Evolutionary conservation across 192 early-diverging fungal genomes (phyloP).

Genomic region (Umbelopsis sp.): DNA sequence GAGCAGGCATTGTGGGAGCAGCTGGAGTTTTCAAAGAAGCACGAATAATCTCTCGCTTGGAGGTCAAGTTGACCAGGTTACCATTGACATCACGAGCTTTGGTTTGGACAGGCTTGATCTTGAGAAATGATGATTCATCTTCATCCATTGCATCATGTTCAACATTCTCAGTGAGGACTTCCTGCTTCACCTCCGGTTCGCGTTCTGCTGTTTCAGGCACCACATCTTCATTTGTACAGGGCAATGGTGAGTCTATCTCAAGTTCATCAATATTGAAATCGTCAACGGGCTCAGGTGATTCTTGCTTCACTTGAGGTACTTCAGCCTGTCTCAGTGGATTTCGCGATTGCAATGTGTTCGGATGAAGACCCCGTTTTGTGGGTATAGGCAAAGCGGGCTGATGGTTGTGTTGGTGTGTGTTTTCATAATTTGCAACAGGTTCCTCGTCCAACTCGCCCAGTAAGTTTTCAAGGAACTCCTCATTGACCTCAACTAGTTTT

Average conservation of each 20-base stretch:
- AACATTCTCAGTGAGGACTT: constrained; percentile 20
- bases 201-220: neutral
- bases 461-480: constrained; percentile 8
- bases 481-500: neutral
- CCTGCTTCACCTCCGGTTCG: neutral
- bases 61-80: neutral
- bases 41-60: neutral
- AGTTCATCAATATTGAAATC: neutral
- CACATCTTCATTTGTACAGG: neutral
- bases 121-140: constrained; percentile 19
- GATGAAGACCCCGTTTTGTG: constrained; percentile 7
- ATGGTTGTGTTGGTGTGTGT: neutral
- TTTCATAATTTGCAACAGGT: neutral
- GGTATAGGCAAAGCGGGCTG: neutral
- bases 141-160: constrained; percentile 20
- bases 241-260: neutral
- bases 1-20: neutral
- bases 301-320: neutral
- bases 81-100: constrained; percentile 19
- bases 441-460: neutral
- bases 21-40: neutral
- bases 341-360: neutral
- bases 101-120: constrained; percentile 24
- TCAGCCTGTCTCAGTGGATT: neutral
- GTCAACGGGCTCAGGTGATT: neutral